These are phyloP conservation scores for Mortierella sp. DNA, from an alignment of 371 early-diverging fungal genomes.

Conservation along the genomic window DNA sequence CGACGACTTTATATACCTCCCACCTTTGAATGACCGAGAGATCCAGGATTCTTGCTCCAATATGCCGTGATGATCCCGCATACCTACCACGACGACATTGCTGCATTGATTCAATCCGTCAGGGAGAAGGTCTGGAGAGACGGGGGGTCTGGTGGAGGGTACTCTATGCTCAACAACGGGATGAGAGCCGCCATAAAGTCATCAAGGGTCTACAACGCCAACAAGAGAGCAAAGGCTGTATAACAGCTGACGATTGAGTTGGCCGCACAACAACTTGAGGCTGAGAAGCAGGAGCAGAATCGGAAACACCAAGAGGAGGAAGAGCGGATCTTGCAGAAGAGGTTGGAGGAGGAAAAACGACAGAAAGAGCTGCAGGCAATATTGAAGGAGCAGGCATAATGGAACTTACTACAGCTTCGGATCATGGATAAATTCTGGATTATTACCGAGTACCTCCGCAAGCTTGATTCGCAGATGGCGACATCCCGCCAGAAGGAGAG, in stretches of 20 bases:
- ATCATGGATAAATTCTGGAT: too few relatives aligned
- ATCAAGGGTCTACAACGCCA: not conserved
- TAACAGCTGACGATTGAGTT: not conserved
- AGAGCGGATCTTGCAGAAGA: not conserved
- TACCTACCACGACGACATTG: not conserved
- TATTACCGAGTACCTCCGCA: not conserved
- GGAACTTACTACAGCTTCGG: too few relatives aligned
- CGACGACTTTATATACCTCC: not conserved
- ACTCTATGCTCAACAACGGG: not conserved
- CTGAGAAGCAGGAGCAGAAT: not conserved
- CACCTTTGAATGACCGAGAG: not conserved
- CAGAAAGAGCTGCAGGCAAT: not conserved
- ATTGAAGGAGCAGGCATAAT: not conserved
- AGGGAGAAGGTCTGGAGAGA: not conserved
- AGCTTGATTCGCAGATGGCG: not conserved
- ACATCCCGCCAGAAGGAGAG: not conserved
- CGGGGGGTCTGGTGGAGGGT: not conserved
- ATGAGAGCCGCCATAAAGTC: constrained; percentile 1
- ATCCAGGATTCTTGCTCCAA: not conserved
- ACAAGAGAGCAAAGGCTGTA: not conserved
- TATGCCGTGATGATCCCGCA: not conserved
- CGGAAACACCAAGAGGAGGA: not conserved
- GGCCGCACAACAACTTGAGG: not conserved
- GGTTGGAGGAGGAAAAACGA: not conserved
- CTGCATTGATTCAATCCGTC: not conserved